A percentile compares a stretch with the other conserved stretches of the same genome.
These are phyloP conservation scores for Chlamydomonas sp. DNA, from an alignment of 139 green algal species.

Conservation along the genomic window DNA sequence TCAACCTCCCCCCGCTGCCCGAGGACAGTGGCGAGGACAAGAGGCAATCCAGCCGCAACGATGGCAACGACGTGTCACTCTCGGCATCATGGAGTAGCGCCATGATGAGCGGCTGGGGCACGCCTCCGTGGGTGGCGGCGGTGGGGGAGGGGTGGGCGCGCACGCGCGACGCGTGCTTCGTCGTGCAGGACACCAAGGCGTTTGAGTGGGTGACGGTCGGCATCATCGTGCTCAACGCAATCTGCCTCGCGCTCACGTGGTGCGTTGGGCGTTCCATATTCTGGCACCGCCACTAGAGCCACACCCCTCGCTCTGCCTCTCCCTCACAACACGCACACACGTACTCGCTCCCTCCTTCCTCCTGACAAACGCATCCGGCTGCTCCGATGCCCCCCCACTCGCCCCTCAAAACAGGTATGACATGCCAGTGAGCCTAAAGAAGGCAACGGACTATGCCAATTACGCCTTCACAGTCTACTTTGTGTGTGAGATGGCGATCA, in stretches of 20 bases:
- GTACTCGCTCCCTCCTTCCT: not conserved
- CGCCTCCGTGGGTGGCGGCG: not conserved
- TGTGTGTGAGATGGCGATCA: conserved; percentile 4
- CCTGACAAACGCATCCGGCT: too few relatives aligned
- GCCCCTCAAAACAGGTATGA: too few relatives aligned
- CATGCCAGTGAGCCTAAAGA: not conserved
- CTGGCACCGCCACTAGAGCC: not conserved
- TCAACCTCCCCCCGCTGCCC: too few relatives aligned
- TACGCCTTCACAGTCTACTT: conserved; percentile 4
- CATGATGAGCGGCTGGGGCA: too few relatives aligned
- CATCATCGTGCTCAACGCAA: conserved; percentile 11
- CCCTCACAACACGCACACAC: not conserved
- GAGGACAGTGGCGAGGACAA: too few relatives aligned
- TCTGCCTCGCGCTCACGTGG: not conserved
- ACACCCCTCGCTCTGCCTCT: not conserved
- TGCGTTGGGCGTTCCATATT: not conserved
- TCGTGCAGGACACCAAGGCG: not conserved
- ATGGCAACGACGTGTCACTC: too few relatives aligned
- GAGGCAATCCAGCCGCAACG: too few relatives aligned
- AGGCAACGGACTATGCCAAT: not conserved
- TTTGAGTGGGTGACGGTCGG: not conserved
- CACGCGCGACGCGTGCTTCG: not conserved
- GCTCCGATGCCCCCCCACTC: too few relatives aligned
- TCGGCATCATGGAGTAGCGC: too few relatives aligned
- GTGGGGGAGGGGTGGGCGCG: not conserved